Conservation (phyloP, 768 basidiomycete species). For the Lactarius vividus region DNA sequence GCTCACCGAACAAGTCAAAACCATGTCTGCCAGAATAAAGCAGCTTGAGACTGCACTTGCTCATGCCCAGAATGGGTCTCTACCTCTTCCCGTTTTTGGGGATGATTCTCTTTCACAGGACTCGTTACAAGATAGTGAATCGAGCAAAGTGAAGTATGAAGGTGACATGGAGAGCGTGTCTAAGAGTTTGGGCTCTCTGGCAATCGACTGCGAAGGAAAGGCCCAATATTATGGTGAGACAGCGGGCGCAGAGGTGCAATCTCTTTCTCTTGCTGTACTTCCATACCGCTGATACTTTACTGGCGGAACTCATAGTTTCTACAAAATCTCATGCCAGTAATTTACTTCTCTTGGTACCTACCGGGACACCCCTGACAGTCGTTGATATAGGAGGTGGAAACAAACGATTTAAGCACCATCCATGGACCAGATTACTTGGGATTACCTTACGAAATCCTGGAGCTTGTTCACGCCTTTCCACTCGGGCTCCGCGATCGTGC, state of each 20-base stretch:
- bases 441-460: conserved; percentile 44
- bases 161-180: conserved; percentile 35
- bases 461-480: conserved; percentile 49
- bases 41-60: conserved; percentile 47
- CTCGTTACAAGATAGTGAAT: conserved; percentile 6
- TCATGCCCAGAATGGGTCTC: conserved; percentile 29
- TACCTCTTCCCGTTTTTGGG: conserved; percentile 28
- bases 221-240: conserved; percentile 50
- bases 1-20: conserved; percentile 47
- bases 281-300: conserved; percentile 1
- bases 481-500: conserved; percentile 44
- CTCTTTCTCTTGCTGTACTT: not conserved
- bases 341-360: not conserved
- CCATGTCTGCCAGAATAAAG: conserved; percentile 41
- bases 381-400: conserved; percentile 14
- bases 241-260: conserved; percentile 49
- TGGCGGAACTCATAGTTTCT: conserved; percentile 28
- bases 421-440: conserved; percentile 33
- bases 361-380: not conserved
- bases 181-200: conserved; percentile 46
- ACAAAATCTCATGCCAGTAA: conserved; percentile 26
- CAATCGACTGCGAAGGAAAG: conserved; percentile 49
- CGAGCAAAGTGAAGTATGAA: conserved; percentile 13
- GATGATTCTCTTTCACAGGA: conserved; percentile 3
- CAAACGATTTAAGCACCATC: conserved; percentile 6